Evolutionary conservation across 371 early-diverging fungal species (phyloP).

Genomic region (Enterocytospora artemiae): DNA sequence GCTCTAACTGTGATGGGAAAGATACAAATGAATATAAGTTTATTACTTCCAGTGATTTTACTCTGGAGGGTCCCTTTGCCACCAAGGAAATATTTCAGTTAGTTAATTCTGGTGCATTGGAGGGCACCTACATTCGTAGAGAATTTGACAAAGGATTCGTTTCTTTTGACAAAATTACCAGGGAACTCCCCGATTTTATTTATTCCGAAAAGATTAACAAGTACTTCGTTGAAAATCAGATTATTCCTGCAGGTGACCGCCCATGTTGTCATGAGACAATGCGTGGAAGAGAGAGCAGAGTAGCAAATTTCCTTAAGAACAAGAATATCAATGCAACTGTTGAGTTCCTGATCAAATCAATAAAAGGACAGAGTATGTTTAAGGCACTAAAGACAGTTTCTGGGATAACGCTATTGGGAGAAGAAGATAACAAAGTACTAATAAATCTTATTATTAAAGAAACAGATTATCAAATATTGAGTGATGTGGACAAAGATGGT

Average conservation of each 20-base stretch:
- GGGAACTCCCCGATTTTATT: constrained; percentile 18
- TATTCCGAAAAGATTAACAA: constrained; percentile 17
- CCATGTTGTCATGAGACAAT: background rate
- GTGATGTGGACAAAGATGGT: constrained; percentile 50
- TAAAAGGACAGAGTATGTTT: constrained; percentile 28
- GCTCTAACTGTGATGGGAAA: too few species aligned
- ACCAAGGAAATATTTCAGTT: constrained; percentile 25
- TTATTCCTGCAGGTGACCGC: background rate
- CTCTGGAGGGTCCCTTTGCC: constrained; percentile 43
- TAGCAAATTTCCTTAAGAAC: constrained; percentile 16
- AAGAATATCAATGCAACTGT: constrained; percentile 14
- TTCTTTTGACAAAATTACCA: constrained; percentile 18
- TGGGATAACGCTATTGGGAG: constrained; percentile 12
- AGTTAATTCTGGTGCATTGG: background rate
- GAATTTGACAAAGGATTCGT: constrained; percentile 46
- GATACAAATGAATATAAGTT: too few species aligned
- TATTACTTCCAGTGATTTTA: too few species aligned
- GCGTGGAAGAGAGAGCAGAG: background rate
- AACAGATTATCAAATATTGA: constrained; percentile 26
- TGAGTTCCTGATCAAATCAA: constrained; percentile 18
- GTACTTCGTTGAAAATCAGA: constrained; percentile 11
- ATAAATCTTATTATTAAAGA: constrained; percentile 43
- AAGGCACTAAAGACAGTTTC: constrained; percentile 23
- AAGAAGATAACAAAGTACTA: constrained; percentile 22
- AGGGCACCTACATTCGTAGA: constrained; percentile 25